Percentiles rank a stretch among this genome's conserved stretches.
phyloP scores from a whole-genome alignment of 495 filamentous ascomycete genomes.

The Talaromyces stipitatus region DNA sequence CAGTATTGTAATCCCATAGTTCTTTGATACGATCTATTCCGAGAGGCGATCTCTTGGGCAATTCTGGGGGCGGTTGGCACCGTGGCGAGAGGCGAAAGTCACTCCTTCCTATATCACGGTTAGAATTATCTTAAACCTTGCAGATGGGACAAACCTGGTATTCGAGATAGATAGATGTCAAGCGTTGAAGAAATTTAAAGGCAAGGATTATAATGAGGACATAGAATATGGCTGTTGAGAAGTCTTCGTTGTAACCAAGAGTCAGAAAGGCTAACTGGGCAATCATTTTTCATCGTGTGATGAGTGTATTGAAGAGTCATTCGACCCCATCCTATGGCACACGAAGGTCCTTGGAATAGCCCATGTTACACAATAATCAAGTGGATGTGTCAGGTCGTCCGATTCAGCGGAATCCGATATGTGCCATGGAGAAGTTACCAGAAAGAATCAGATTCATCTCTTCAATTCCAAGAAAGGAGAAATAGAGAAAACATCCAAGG shows the following conservation, averaged over 20 bases:
- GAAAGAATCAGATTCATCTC: not conserved
- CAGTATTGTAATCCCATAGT: constrained; percentile 23
- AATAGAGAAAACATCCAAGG: not conserved
- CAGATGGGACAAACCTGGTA: not conserved
- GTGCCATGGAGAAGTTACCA: not conserved
- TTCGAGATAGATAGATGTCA: not conserved
- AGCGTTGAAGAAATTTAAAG: not conserved
- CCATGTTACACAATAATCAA: not conserved
- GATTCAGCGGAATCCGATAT: not conserved
- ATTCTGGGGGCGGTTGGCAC: constrained; percentile 25
- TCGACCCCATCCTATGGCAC: not conserved
- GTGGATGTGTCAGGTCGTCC: not conserved
- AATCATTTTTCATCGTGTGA: not conserved
- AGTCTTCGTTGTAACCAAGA: not conserved
- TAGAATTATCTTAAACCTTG: not conserved
- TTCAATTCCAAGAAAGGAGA: not conserved
- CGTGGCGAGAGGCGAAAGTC: constrained; percentile 13
- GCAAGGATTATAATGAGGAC: not conserved
- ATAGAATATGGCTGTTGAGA: not conserved
- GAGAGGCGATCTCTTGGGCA: constrained; percentile 29
- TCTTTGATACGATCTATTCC: constrained; percentile 32
- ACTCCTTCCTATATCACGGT: not conserved
- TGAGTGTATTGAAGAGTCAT: not conserved
- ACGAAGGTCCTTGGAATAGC: not conserved
- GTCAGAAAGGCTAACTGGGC: not conserved